Percentiles rank a stretch among this genome's conserved stretches.
Evolutionary conservation across 108 stramenopile species (phyloP).

Genomic region (Nitzschia sp.): DNA sequence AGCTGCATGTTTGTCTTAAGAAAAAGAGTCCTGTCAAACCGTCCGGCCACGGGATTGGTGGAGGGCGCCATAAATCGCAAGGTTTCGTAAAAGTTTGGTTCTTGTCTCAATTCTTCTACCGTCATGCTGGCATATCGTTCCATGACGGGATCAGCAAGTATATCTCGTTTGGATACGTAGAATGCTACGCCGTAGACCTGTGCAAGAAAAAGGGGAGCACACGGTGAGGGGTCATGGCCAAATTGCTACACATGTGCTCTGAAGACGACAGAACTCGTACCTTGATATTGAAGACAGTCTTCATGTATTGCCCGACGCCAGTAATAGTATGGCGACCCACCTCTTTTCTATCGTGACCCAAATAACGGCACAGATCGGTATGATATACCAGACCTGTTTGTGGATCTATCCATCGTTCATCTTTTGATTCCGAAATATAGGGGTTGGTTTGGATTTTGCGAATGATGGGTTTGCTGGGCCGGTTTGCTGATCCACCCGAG

Average conservation of each 20-base stretch:
- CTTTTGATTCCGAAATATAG: slow-evolving; percentile 67
- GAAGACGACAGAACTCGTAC: slow-evolving; percentile 28
- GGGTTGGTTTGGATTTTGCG: slow-evolving; percentile 71
- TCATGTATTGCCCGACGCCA: slow-evolving; percentile 82
- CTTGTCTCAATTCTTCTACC: slow-evolving; percentile 66
- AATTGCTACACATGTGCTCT: not conserved
- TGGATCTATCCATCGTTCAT: slow-evolving; percentile 78
- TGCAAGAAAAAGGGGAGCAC: slow-evolving; percentile 14
- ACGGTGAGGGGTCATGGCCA: not conserved
- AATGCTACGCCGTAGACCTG: slow-evolving; percentile 86
- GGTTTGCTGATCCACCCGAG: slow-evolving; percentile 6
- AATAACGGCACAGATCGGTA: slow-evolving; percentile 71
- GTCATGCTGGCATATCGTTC: slow-evolving; percentile 58
- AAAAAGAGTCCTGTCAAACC: slow-evolving; percentile 78
- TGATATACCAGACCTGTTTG: slow-evolving; percentile 69
- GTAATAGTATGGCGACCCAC: slow-evolving; percentile 79
- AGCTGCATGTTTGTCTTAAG: slow-evolving; percentile 90
- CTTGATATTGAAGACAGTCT: slow-evolving; percentile 82
- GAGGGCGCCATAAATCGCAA: slow-evolving; percentile 59
- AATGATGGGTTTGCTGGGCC: slow-evolving; percentile 18
- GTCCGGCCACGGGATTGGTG: slow-evolving; percentile 41
- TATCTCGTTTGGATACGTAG: slow-evolving; percentile 81
- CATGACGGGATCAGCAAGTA: slow-evolving; percentile 73
- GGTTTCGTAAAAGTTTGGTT: slow-evolving; percentile 70
- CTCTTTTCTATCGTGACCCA: slow-evolving; percentile 74